These are phyloP conservation scores for Cyberlindnera mrakii DNA, from an alignment of 805 yeast genomes.

Conservation along the genomic window DNA sequence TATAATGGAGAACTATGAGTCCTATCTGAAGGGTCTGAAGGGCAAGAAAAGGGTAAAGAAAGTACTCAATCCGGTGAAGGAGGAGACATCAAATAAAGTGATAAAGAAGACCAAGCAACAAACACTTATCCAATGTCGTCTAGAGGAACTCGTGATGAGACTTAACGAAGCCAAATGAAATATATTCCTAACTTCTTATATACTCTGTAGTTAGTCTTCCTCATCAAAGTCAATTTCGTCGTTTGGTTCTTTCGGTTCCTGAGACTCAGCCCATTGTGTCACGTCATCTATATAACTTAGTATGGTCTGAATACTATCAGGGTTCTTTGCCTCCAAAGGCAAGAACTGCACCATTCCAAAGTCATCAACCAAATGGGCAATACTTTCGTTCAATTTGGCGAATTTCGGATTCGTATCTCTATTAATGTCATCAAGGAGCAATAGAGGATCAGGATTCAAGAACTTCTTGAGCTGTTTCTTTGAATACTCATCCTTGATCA, in stretches of 20 bases:
- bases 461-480: constrained; percentile 75
- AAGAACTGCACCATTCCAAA: constrained; percentile 98
- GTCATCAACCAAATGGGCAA: constrained; percentile 90
- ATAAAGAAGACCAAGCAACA: constrained; percentile 8
- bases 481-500: constrained; percentile 73
- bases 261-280: constrained; percentile 95
- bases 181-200: neutral
- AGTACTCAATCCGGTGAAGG: constrained; percentile 1
- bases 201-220: constrained; percentile 27
- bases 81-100: neutral
- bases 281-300: constrained; percentile 91
- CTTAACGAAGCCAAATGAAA: constrained; percentile 15
- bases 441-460: constrained; percentile 85
- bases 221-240: constrained; percentile 69
- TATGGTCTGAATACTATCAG: constrained; percentile 74
- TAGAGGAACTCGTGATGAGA: constrained; percentile 17
- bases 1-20: constrained; percentile 23
- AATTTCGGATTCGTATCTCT: constrained; percentile 55
- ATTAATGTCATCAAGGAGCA: constrained; percentile 48
- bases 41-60: constrained; percentile 5
- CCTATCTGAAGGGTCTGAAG: constrained; percentile 3
- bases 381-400: constrained; percentile 65
- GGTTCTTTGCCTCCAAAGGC: constrained; percentile 76
- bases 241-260: constrained; percentile 94
- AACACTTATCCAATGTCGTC: constrained; percentile 16